A percentile compares a stretch with the other conserved stretches of the same genome.
These are phyloP conservation scores for Pseudogymnoascus sp. DNA, from an alignment of 2,329 filamentous ascomycete species.

Conservation along the genomic window DNA sequence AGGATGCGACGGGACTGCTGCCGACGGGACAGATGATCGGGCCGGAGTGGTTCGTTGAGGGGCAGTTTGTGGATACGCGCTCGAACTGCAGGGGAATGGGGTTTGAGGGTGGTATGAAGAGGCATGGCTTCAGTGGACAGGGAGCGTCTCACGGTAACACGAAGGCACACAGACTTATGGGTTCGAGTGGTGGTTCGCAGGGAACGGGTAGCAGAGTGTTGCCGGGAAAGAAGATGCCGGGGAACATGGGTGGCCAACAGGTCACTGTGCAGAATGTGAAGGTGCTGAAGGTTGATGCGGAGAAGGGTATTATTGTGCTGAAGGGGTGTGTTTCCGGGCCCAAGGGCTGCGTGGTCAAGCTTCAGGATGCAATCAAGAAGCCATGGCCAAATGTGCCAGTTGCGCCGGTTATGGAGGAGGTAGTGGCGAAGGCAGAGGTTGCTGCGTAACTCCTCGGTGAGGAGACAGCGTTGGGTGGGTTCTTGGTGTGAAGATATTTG, in stretches of 20 bases:
- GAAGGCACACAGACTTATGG: slow-evolving; percentile 85
- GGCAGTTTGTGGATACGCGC: slow-evolving; percentile 83
- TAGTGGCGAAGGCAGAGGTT: slow-evolving; percentile 35
- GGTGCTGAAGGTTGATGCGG: slow-evolving; percentile 79
- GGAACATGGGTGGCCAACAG: slow-evolving; percentile 84
- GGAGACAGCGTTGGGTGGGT: neutral
- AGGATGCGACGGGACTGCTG: slow-evolving; percentile 62
- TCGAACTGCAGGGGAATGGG: slow-evolving; percentile 79
- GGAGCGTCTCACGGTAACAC: slow-evolving; percentile 92
- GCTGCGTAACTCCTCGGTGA: slow-evolving; percentile 14
- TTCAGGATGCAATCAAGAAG: slow-evolving; percentile 91
- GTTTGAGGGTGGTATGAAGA: slow-evolving; percentile 97
- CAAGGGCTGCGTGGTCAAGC: slow-evolving; percentile 74
- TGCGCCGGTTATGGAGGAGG: slow-evolving; percentile 43
- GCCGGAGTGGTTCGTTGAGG: slow-evolving; percentile 86
- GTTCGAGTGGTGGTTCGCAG: slow-evolving; percentile 82
- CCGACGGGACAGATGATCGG: slow-evolving; percentile 67
- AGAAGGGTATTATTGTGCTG: slow-evolving; percentile 81
- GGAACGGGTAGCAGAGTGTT: slow-evolving; percentile 86
- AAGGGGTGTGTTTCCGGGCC: slow-evolving; percentile 82
- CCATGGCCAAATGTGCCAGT: slow-evolving; percentile 56
- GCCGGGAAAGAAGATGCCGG: slow-evolving; percentile 97
- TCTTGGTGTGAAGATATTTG: slow-evolving; percentile 10
- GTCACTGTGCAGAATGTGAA: slow-evolving; percentile 88
- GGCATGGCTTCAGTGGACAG: slow-evolving; percentile 83